phyloP scores from a whole-genome alignment of 352 stramenopile species.

The Globisporangium iwayamae region DNA sequence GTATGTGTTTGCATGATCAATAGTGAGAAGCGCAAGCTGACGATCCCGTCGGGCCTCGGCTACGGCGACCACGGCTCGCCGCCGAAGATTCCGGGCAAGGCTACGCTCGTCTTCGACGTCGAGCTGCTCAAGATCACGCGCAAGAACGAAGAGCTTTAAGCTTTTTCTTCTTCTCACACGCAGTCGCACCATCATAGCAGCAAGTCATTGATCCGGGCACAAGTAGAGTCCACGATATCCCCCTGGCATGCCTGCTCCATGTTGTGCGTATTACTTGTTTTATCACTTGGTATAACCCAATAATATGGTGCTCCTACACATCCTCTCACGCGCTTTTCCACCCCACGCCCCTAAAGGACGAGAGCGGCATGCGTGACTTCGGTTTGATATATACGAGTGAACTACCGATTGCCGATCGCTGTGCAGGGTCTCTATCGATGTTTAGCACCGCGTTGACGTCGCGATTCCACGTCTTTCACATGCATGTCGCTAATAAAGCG shows the following conservation, averaged over 20 bases:
- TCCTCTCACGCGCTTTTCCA: too few species aligned
- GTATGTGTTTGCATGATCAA: conserved; percentile 3
- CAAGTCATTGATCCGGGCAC: background rate
- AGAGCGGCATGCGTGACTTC: background rate
- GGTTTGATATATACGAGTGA: background rate
- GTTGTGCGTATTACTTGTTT: background rate
- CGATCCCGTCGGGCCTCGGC: conserved; percentile 84
- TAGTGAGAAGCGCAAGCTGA: conserved; percentile 85
- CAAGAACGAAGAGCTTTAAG: conserved; percentile 53
- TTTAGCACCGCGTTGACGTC: too few species aligned
- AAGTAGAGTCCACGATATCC: background rate
- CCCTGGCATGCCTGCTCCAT: background rate
- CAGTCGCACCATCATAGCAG: too few species aligned
- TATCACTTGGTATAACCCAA: too few species aligned
- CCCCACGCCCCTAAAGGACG: background rate
- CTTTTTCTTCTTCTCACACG: background rate
- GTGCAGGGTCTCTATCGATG: background rate
- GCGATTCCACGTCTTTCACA: too few species aligned
- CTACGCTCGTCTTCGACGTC: conserved; percentile 96
- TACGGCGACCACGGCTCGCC: conserved; percentile 93
- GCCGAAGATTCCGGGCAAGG: conserved; percentile 91
- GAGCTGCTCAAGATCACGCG: conserved; percentile 95
- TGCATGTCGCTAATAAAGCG: too few species aligned
- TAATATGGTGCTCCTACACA: too few species aligned
- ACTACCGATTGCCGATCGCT: background rate